Evolutionary conservation across 345 rosid species (phyloP), one percentile per base, ranked within the genome.

Genomic region (Melaleuca quinquenervia): DNA sequence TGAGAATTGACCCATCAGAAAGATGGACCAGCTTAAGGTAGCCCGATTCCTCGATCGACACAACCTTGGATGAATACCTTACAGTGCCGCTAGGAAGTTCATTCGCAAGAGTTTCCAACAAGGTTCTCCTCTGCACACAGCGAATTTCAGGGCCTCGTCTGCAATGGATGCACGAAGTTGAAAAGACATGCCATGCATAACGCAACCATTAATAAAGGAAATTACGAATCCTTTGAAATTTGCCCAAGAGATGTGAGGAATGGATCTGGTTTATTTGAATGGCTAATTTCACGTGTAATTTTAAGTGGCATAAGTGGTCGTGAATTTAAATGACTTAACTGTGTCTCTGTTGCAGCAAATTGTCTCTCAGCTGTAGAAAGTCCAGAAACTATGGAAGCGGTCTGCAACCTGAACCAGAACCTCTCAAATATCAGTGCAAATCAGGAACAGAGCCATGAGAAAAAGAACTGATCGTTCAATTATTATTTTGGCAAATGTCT

Each of bases 51-150:
- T 94, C 93, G 45, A 95, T 87, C 11, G 92, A 91, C 84, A 91
- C 96, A 64, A 94, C 88, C 90, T 92, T 94, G 50, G 96, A 91
- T 24, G 96, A 93, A 89, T 88, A 95, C 89, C 91, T 91, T 21
- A 96, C 88, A 83, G 96, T 94, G 84, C 89, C 93, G 41, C 48
- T 32, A n/a, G 97, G 98, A 14, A 96, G 92, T 52, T 93, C 94
- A 32, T 26, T 87, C 14, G 82, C 93, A 26, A 94, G 91, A 54
- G 94, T 83, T 88, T 94, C 96, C 84, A 94, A 44, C 88, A 94
- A 50, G 49, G 89, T 11, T 74, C 87, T 89, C 89, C 97, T 96
- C 85, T 84, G 90, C 48, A 92, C 88, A 84, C 96, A 92, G 32
- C 95, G 87, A 56, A 90, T 54, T 85, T 94, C 98, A 22, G 84